Base-by-base conservation (phyloP, 306 rosid species). In the Cucurbita ficifolia region DNA sequence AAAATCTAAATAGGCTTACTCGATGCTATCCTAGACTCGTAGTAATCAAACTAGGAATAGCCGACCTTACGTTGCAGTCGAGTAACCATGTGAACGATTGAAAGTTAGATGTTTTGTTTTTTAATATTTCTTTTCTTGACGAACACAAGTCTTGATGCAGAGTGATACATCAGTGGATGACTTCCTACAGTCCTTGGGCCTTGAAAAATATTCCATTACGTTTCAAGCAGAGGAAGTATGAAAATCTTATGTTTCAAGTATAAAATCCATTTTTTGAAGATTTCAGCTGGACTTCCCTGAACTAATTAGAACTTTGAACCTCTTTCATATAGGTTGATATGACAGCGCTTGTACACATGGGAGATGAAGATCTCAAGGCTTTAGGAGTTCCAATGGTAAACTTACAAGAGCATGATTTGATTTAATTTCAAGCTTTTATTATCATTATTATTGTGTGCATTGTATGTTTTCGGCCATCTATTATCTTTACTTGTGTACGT, bases 161-260 rank as follows among this genome's bases (percentile, higher is more conserved):
- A 89, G 67, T 62, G 90, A 75, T 70, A 35, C 85, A 69, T 83
- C 92, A 33, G 89, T 95, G 77, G 90, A 91, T 81, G 96, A 83
- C 3, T 95, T 95, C 83, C 85, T 95, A 87, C 84, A 69, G 75
- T 86, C 97, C 50, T 72, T 95, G 92, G 96, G 87, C 83, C 99
- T 95, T 6, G 97, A 91, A 76, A 95, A 95, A 84, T 95, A 95
- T 87, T 82, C 87, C 77, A 87, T 95, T 71, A 88, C 88, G 55
- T 89, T 95, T 86, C 99, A 95, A 83, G 99, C 96, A 39, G 99
- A 95, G 88, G 99, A 95, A 77, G 99, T 95, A 91, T 60, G 96
- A 59, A 54, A 12, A 73, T 61, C 70, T 24, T 63, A 17, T 17
- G 1, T 22, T 64, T 33, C 68, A 19, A 43, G 45, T 24, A 68